phyloP scores from a whole-genome alignment of 306 rosid genomes.

The Nissolia schottii region DNA sequence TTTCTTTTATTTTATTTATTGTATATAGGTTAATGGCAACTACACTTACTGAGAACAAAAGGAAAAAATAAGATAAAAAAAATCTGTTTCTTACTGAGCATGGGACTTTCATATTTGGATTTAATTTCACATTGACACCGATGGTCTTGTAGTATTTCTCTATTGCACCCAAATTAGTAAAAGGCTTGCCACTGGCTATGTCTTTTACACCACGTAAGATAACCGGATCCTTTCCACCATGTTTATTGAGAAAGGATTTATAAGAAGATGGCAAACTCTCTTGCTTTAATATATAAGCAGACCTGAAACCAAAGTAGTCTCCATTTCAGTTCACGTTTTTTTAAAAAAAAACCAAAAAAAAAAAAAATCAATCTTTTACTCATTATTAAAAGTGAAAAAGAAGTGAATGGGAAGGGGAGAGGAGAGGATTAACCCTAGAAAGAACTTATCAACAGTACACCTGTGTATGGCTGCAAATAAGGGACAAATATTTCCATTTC shows the following conservation, averaged over 20 bases:
- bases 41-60: background rate
- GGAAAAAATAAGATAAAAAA: background rate
- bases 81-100: constrained; percentile 61
- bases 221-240: constrained; percentile 81
- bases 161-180: constrained; percentile 58
- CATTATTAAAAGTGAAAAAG: background rate
- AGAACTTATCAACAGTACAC: constrained; percentile 1
- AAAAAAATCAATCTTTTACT: too few relatives aligned
- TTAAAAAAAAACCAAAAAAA: background rate
- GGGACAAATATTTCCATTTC: background rate
- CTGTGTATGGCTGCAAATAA: background rate
- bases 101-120: constrained; percentile 81
- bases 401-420: background rate
- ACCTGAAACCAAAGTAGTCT: constrained; percentile 49
- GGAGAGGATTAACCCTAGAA: background rate
- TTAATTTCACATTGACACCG: constrained; percentile 57
- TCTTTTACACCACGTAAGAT: constrained; percentile 77
- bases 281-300: constrained; percentile 91
- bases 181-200: constrained; percentile 66
- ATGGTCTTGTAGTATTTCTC: constrained; percentile 56
- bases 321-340: background rate
- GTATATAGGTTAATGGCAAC: background rate
- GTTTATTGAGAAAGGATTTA: constrained; percentile 88
- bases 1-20: constrained; percentile 18
- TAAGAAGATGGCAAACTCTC: constrained; percentile 91